Evolutionary conservation across 306 rosid genomes (phyloP), one percentile per base, ranked within the genome.

Genomic region (Malus sieversii): DNA sequence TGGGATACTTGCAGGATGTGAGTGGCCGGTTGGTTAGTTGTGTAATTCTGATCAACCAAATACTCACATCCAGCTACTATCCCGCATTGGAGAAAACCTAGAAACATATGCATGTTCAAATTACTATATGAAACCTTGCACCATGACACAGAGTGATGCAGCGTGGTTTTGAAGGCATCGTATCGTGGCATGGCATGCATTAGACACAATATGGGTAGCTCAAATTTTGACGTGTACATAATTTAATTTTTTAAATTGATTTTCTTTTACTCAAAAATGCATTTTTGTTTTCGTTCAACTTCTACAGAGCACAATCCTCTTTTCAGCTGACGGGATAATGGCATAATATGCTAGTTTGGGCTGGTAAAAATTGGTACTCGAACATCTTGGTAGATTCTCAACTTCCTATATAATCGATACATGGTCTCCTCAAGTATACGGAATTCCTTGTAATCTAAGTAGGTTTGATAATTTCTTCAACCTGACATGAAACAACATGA

Each of bases 121-220:
- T 14, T 69, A 53, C 58, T 14, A 45, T 6, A 40, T 35, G 35
- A 51, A 80, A 59, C 78, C 79, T 75, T 81, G 68, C 71, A 63
- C 68, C 68, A 73, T 33, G 72, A 83, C 81, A 52, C 66, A 70
- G 78, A 59, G 78, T 71, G 53, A 69, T 61, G 61, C 64, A 51
- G 79, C 75, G 79, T 83, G 75, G 46, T 19, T 74, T 51, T 33
- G 73, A 84, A 86, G 95, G 77, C 70, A 79, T 52, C 45, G 58
- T 80, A 20, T 20, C 45, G 58, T 80, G 55, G 55, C 55, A 51
- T 51, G 81, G 89, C 85, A 82, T 79, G 80, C 84, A 81, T 79
- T 69, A 32, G 88, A 87, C 90, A 84, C 85, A 82, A 85, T 85
- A 85, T 89, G 81, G 35, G 32, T 79, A 78, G 46, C 70, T 74